Evolutionary conservation across 179 eudicot genomes (phyloP), one percentile per base, ranked within the genome.

Genomic region (Carnegiea gigantea): DNA sequence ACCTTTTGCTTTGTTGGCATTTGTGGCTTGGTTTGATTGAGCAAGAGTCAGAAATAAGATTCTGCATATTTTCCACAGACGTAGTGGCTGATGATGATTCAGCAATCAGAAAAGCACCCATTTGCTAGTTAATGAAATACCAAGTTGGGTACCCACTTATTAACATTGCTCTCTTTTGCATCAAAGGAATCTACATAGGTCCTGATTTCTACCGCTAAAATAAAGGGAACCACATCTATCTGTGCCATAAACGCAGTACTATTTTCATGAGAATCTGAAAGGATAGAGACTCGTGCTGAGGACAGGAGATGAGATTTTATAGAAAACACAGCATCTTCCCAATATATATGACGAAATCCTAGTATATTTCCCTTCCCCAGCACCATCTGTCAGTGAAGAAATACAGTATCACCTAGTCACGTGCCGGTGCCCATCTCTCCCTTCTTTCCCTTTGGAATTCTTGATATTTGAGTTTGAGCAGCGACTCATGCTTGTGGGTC

Each of bases 91-190:
- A 49, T 68, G 67, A 70, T 38, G 79, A 75, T 5, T 75, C 65
- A 8, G 72, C 26, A 20, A 79, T 40, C 77, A 46, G 70, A 71
- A 59, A 78, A 73, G 49, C 74, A 53, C 64, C 77, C 72, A 26
- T 18, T 44, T 14, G 44, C 30, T 53, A 74, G 54, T n/a, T 68
- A 67, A 10, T 51, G 33, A 38, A 78, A 76, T 38, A 75, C 54
- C 82, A 79, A 78, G 79, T 83, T 73, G 82, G 75, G 70, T 75
- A 65, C 68, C 57, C 67, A 67, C 79, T 79, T 30, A 9, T 72
- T 23, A 74, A 21, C 62, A 57, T 57, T 28, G 30, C 28, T 67
- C 72, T 54, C 15, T 70, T 74, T 75, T 67, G 79, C 77, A 9
- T 67, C 59, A 38, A 49, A 44, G 60, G 79, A 54, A 83, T 79